Evolutionary conservation across 768 basidiomycete species (phyloP).

Genomic region (Agrocybe praecox): DNA sequence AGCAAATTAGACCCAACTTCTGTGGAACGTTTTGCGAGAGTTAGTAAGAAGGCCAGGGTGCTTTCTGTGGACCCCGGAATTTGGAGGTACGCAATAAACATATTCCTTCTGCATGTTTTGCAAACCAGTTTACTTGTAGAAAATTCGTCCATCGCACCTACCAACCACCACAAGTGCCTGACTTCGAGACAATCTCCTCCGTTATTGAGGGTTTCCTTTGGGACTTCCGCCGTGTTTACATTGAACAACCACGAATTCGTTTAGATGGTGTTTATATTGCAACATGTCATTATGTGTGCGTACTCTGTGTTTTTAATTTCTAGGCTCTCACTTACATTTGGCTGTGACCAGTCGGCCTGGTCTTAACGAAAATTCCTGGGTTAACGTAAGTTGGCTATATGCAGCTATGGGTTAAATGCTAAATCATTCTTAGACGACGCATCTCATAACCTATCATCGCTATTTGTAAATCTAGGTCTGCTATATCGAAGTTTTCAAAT

Average conservation of each 20-base stretch:
- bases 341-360: conserved; percentile 63
- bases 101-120: background rate
- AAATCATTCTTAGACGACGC: conserved; percentile 52
- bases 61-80: conserved; percentile 68
- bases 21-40: conserved; percentile 77
- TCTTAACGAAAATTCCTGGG: conserved; percentile 84
- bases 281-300: conserved; percentile 86
- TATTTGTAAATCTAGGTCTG: conserved; percentile 63
- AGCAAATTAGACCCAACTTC: conserved; percentile 62
- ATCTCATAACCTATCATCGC: conserved; percentile 91
- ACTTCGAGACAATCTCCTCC: conserved; percentile 46
- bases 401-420: no score
- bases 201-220: conserved; percentile 55
- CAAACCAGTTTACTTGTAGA: conserved; percentile 36
- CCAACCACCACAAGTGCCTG: conserved; percentile 72
- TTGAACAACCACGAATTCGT: conserved; percentile 85
- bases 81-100: conserved; percentile 65
- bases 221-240: conserved; percentile 76
- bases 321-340: conserved; percentile 1
- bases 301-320: conserved; percentile 9
- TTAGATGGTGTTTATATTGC: conserved; percentile 91
- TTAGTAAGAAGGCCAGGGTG: conserved; percentile 74
- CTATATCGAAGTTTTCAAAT: background rate
- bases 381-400: conserved; percentile 80
- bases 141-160: conserved; percentile 67